Base-by-base conservation (phyloP, 139 green algal species). In the Chlorella sorokiniana region DNA sequence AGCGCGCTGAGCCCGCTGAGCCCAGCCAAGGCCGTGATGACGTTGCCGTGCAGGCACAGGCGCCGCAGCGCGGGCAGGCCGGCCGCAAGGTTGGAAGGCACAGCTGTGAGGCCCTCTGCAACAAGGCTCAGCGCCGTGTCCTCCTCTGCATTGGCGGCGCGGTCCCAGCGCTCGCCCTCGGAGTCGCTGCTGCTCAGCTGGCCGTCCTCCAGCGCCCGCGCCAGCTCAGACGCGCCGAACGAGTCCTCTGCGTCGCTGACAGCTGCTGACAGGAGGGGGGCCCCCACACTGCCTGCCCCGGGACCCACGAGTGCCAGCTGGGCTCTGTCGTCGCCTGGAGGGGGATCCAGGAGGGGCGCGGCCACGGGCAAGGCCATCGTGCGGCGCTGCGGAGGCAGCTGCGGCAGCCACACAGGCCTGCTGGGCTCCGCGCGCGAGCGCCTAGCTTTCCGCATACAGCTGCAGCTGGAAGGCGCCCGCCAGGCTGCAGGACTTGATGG, bases 31-130 rank as follows among this genome's bases (percentile, higher is more conserved):
- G 61, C 59, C 0, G 72, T 35, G 14, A 95, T 88, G 61, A 76
- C 87, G 86, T 95, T 95, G 75, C 86, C 88, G 71, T 95, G 92
- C 59, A 95, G 78, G 84, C 89, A 93, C 23, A 93, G 54, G 27
- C 40, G 41, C 3, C 67, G 65, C 78, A 83, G 48, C 31, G 37
- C 51, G 0, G 65, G 45, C 18, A 70, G 35, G 48, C 65, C 22
- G 29, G 78, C 37, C 40, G 67, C 37, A 38, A 83, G 27, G 48
- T 61, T 38, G 10, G 67, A 6, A 3, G 78, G 78, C 51, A 83
- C 48, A 3, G 48, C 78, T 7, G 48, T 48, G 48, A 83, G 38
- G 48, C 78, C 78, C 51, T 77, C 78, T 4, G 65, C 78, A 6
- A 83, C 65, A 22, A 77, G 29, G 67, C 78, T 83, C 16, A 79